Conservation (phyloP, 495 filamentous ascomycete species). For the Aspergillus asperescens region DNA sequence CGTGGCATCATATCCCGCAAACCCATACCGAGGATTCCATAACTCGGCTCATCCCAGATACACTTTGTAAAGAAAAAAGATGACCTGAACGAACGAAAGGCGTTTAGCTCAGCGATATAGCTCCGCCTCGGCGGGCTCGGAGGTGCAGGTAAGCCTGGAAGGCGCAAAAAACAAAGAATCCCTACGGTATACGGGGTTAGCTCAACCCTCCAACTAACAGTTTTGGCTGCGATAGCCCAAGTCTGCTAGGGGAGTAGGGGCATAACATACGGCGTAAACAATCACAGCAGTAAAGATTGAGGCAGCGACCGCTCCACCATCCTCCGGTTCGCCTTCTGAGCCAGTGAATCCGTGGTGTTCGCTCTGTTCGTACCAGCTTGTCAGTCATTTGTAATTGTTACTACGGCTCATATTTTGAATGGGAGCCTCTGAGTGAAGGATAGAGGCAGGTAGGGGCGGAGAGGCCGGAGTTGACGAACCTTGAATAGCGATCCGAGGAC, state of each 20-base stretch:
- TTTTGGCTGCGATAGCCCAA: background rate
- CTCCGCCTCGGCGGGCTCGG: slow-evolving; percentile 69
- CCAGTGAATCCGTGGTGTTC: slow-evolving; percentile 80
- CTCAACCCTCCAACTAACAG: background rate
- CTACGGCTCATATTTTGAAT: background rate
- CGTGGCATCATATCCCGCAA: background rate
- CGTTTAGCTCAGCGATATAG: slow-evolving; percentile 65
- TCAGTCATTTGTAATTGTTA: background rate
- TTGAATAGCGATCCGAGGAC: slow-evolving; percentile 75
- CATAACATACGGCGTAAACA: slow-evolving; percentile 69
- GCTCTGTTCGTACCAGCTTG: slow-evolving; percentile 31
- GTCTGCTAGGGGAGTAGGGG: background rate
- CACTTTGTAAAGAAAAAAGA: slow-evolving; percentile 5
- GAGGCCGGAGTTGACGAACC: slow-evolving; percentile 34
- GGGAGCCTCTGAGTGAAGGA: background rate
- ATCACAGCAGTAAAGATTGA: slow-evolving; percentile 80
- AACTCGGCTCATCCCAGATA: background rate
- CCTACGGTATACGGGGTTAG: slow-evolving; percentile 41
- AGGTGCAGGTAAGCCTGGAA: slow-evolving; percentile 77
- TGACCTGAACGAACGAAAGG: slow-evolving; percentile 12
- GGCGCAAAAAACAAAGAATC: slow-evolving; percentile 84
- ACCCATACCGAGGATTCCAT: background rate
- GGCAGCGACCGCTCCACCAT: slow-evolving; percentile 70
- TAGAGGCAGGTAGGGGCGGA: background rate
- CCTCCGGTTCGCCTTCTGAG: slow-evolving; percentile 62